Conservation (phyloP, 352 stramenopile species). For the Phytophthora vignae region DNA sequence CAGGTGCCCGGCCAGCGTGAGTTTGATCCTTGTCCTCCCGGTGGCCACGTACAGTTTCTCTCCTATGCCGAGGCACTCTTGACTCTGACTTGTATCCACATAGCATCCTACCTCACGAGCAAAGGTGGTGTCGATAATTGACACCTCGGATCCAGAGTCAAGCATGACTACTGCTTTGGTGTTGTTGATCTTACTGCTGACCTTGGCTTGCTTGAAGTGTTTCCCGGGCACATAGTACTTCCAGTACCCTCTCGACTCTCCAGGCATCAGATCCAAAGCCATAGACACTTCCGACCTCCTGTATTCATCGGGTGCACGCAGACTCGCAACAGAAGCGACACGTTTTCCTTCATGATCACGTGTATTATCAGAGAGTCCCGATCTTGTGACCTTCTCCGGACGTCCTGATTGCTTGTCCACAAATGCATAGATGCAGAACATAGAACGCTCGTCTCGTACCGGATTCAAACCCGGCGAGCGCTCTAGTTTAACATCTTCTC, state of each 20-base stretch:
- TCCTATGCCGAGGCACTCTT: no score
- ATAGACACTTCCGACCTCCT: constrained; percentile 2
- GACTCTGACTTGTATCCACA: no score
- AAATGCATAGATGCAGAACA: constrained; percentile 17
- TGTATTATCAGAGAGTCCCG: constrained; percentile 13
- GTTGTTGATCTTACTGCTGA: constrained; percentile 15
- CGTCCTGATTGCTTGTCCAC: neutral
- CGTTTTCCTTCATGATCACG: constrained; percentile 10
- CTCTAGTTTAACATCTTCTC: constrained; percentile 33
- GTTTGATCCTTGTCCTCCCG: no score
- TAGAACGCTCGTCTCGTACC: constrained; percentile 13
- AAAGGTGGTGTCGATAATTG: neutral
- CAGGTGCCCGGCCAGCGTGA: no score
- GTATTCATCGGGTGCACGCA: constrained; percentile 4
- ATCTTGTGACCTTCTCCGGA: neutral
- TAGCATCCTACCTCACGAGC: neutral
- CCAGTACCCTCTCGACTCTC: constrained; percentile 35
- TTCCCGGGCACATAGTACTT: constrained; percentile 23
- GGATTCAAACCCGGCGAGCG: constrained; percentile 14
- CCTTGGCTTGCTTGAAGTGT: constrained; percentile 4
- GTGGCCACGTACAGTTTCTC: no score
- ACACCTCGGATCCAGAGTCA: constrained; percentile 8
- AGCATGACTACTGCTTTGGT: constrained; percentile 17
- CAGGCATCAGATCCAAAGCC: constrained; percentile 15
- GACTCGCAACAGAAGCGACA: neutral